Evolutionary conservation across 371 early-diverging fungal genomes (phyloP).

Genomic region (Saksenaea oblongispora): DNA sequence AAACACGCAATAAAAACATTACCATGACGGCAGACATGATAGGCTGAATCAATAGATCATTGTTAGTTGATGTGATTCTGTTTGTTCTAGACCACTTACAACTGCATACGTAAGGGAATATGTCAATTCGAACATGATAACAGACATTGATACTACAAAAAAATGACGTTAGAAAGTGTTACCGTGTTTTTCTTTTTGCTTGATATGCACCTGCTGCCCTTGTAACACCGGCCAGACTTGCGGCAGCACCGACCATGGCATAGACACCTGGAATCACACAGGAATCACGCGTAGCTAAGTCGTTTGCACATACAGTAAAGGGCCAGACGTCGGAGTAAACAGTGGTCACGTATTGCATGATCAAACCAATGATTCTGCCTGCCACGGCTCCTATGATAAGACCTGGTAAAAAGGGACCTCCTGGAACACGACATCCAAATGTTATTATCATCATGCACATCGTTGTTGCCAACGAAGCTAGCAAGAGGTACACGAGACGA

Average conservation of each 20-base stretch:
- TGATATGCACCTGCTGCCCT: constrained; percentile 88
- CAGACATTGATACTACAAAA: constrained; percentile 76
- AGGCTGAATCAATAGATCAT: constrained; percentile 52
- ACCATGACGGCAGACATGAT: constrained; percentile 90
- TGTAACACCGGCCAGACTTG: constrained; percentile 89
- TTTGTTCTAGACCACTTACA: constrained; percentile 19
- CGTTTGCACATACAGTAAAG: constrained; percentile 63
- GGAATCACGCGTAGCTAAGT: constrained; percentile 42
- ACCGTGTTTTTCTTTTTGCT: too few relatives aligned
- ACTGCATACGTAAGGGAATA: constrained; percentile 79
- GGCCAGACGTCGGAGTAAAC: constrained; percentile 58
- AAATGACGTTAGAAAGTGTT: not conserved
- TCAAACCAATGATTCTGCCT: constrained; percentile 89
- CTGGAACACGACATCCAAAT: constrained; percentile 85
- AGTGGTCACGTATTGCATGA: constrained; percentile 67
- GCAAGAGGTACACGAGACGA: constrained; percentile 42
- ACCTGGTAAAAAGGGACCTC: constrained; percentile 91
- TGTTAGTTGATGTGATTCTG: not conserved
- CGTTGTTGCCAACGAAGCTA: constrained; percentile 69
- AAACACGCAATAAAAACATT: constrained; percentile 12
- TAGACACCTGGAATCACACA: constrained; percentile 95
- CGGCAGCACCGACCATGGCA: constrained; percentile 95
- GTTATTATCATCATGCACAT: constrained; percentile 73
- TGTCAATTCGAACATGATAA: constrained; percentile 97
- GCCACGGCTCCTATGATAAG: constrained; percentile 91